Evolutionary conservation across 371 early-diverging fungal genomes (phyloP).

Genomic region (Sanchytrium tribonematis): DNA sequence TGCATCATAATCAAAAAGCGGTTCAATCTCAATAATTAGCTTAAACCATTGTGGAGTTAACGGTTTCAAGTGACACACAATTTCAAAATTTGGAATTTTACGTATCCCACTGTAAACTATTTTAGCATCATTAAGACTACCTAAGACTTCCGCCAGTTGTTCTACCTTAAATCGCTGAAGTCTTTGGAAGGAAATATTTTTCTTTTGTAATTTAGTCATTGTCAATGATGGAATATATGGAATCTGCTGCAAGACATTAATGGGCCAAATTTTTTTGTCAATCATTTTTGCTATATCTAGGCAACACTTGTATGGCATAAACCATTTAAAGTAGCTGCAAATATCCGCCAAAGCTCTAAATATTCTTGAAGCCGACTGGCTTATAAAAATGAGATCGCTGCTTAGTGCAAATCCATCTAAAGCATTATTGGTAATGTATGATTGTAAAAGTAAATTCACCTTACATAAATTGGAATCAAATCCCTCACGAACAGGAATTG

Average conservation of each 20-base stretch:
- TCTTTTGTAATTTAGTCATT: neutral
- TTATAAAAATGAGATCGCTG: slow-evolving; percentile 82
- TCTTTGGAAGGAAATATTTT: neutral
- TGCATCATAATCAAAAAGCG: neutral
- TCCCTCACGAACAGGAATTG: slow-evolving; percentile 67
- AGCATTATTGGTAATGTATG: slow-evolving; percentile 66
- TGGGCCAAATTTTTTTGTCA: slow-evolving; percentile 53
- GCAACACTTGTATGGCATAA: slow-evolving; percentile 48
- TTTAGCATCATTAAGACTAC: neutral
- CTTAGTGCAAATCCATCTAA: slow-evolving; percentile 79
- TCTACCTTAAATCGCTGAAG: neutral
- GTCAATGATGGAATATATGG: neutral
- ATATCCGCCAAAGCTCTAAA: slow-evolving; percentile 88
- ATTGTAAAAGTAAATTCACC: slow-evolving; percentile 75
- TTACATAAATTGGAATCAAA: slow-evolving; percentile 51
- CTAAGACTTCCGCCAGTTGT: neutral
- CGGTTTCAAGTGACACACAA: neutral
- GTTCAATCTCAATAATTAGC: neutral
- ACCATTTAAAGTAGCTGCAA: slow-evolving; percentile 76
- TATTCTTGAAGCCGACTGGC: slow-evolving; percentile 75
- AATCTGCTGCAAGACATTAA: neutral
- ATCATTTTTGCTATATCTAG: slow-evolving; percentile 77
- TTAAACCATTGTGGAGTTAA: neutral
- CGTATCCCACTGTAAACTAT: neutral
- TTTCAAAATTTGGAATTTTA: neutral